phyloP scores from a whole-genome alignment of 768 basidiomycete species.

The Lactarius sp. region DNA sequence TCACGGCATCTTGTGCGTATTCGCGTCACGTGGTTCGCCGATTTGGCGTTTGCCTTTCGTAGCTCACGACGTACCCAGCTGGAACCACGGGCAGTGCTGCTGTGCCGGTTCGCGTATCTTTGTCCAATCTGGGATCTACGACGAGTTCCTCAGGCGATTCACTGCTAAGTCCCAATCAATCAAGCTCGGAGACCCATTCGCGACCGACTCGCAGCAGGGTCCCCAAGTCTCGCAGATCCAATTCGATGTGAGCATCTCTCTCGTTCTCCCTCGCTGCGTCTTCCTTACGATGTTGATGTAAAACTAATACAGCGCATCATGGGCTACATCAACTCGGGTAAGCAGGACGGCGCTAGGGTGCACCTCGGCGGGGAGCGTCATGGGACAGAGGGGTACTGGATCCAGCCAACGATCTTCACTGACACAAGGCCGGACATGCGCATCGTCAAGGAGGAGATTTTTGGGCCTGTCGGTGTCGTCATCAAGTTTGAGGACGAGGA shows the following conservation, averaged over 20 bases:
- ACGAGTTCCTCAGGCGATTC: conserved; percentile 62
- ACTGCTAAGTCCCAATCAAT: conserved; percentile 47
- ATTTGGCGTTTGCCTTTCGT: no score
- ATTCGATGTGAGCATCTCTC: conserved; percentile 48
- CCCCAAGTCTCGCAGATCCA: conserved; percentile 75
- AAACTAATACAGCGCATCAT: conserved; percentile 44
- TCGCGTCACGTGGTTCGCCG: no score
- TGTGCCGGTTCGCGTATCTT: conserved; percentile 78
- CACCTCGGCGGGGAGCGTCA: conserved; percentile 48
- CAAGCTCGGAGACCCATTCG: conserved; percentile 71
- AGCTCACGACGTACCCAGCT: conserved; percentile 34
- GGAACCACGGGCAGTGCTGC: conserved; percentile 74
- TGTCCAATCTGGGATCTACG: conserved; percentile 75
- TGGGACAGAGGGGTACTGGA: conserved; percentile 56
- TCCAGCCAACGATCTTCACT: conserved; percentile 61
- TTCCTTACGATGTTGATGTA: neutral
- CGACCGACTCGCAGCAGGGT: conserved; percentile 55
- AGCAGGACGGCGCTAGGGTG: conserved; percentile 52
- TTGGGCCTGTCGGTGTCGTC: conserved; percentile 62
- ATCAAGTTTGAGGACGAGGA: conserved; percentile 60
- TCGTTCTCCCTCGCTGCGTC: neutral
- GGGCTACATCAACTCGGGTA: conserved; percentile 56
- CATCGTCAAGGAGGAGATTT: conserved; percentile 57
- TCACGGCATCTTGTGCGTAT: conserved; percentile 51
- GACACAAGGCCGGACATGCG: conserved; percentile 51